Evolutionary conservation across 306 rosid genomes (phyloP), one percentile per base, ranked within the genome.

Genomic region (Lathyrus tuberosus): DNA sequence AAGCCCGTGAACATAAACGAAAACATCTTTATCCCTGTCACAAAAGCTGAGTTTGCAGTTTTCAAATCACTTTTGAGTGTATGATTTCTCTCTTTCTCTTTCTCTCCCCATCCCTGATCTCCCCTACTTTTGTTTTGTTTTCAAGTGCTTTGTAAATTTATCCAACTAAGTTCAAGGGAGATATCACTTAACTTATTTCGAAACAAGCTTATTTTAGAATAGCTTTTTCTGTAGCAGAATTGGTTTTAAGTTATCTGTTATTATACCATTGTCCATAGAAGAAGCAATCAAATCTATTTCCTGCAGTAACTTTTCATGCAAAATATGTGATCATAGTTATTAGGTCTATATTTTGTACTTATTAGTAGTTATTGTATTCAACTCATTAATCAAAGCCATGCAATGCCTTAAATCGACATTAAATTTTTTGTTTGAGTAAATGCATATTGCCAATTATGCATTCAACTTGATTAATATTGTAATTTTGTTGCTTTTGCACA

Each of bases 61-160:
- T 86, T 90, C 68, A 78, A 30, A 54, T 75, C 92, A 30, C 84
- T 92, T 79, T 93, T 93, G 86, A 82, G 79, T 71, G 98, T 93
- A 84, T 37, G 67, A 37, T 72, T n/a, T 41, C 57, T 76, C 67
- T 61, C 75, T 62, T 35, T 15, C 22, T 15, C 68, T 20, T 40
- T 11, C 65, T 11, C 63, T 31, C 6, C 6, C 35, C 35, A 31
- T 31, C 8, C 2, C 2, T 33, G 38, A 33, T 33, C 6, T 33
- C 5, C 37, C 0, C 43, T 59, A 31, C 64, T 41, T 30, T 59
- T 30, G 43, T 31, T 28, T 58, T 59, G 41, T 31, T 59, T 13
- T 59, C 11, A 58, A 58, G 13, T 58, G 20, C 41, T 1, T 30
- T 31, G 20, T 58, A 4, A 14, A 6, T 58, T 31, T 58, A 14